These are phyloP conservation scores for Firmiana major DNA, from an alignment of 345 rosid species.

Conservation along the genomic window DNA sequence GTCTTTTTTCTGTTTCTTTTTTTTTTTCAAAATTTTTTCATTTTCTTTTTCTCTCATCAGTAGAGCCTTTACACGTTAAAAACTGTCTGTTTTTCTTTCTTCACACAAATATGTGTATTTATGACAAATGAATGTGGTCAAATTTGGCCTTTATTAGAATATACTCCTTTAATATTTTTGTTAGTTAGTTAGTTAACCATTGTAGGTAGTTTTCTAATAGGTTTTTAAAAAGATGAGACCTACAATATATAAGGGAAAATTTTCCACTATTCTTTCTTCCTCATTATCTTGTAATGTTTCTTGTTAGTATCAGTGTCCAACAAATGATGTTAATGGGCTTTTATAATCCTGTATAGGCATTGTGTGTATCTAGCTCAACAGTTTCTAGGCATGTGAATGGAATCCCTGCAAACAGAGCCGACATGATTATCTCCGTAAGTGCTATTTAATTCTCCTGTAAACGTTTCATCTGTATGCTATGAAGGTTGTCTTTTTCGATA, in stretches of 20 bases:
- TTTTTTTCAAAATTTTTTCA: too few relatives aligned
- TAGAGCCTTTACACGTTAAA: neutral
- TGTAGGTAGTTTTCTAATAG: slow-evolving; percentile 6
- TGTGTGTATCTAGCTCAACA: slow-evolving; percentile 66
- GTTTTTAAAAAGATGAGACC: slow-evolving; percentile 79
- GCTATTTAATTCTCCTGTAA: slow-evolving; percentile 11
- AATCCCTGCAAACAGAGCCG: slow-evolving; percentile 75
- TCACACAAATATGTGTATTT: too few relatives aligned
- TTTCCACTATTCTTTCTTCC: neutral
- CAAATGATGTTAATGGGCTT: slow-evolving; percentile 12
- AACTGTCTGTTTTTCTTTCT: neutral
- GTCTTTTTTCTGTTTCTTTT: too few relatives aligned
- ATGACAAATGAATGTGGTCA: too few relatives aligned
- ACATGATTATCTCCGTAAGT: slow-evolving; percentile 88
- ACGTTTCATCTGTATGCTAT: slow-evolving; percentile 5
- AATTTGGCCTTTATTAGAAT: neutral
- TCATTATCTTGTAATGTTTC: neutral
- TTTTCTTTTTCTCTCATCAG: neutral
- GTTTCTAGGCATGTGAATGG: slow-evolving; percentile 77
- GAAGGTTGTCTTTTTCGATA: neutral
- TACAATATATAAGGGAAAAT: neutral
- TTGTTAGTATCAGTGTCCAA: neutral
- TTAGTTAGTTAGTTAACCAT: neutral
- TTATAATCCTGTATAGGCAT: slow-evolving; percentile 45
- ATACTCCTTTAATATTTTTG: neutral